Evolutionary conservation across 2,329 filamentous ascomycete species (phyloP), one percentile per base, ranked within the genome.

Genomic region (Stylonectria norvegica): DNA sequence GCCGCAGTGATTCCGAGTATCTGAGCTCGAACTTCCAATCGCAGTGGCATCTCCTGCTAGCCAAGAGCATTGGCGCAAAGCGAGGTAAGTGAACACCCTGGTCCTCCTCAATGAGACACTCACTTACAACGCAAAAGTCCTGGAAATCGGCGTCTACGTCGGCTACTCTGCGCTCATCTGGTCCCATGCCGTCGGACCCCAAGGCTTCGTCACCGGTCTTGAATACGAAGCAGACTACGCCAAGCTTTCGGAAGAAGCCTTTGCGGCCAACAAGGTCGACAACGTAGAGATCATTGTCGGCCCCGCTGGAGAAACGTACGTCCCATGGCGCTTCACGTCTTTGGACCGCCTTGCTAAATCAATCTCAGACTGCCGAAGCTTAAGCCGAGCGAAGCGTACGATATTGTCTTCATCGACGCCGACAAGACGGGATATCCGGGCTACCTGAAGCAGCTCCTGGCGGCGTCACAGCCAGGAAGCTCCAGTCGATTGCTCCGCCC

Each of bases 351-450:
- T 19, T 19, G 36, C 20, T 16, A 4, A 14, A 17, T 8, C 38
- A 47, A 16, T 58, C 65, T 4, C 48, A 66, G 43, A 49, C 59
- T 42, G 40, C 56, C 23, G 57, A 68, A 64, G 23, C 49, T 62
- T 20, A 29, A 36, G 20, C 48, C 53, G 17, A 29, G 19, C 8
- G 42, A 49, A 49, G 70, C 75, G 4, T 78, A 73, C 48, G 75
- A 78, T 55, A 58, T 76, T 31, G 65, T 77, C 53, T 78, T 78
- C 54, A 66, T 77, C 45, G 74, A 77, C 42, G 74, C 74, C 17
- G 66, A 78, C 42, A 78, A 78, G 60, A 60, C 64, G 0, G 71
- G 69, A n/a, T 76, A 78, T 51, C 67, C 69, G 0, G 54, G 51
- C 5, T 78, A 77, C 53, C 62, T 78, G 25, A 53, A 60, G 15